Conservation (phyloP, 805 yeast species). For the Kuraishia molischiana region DNA sequence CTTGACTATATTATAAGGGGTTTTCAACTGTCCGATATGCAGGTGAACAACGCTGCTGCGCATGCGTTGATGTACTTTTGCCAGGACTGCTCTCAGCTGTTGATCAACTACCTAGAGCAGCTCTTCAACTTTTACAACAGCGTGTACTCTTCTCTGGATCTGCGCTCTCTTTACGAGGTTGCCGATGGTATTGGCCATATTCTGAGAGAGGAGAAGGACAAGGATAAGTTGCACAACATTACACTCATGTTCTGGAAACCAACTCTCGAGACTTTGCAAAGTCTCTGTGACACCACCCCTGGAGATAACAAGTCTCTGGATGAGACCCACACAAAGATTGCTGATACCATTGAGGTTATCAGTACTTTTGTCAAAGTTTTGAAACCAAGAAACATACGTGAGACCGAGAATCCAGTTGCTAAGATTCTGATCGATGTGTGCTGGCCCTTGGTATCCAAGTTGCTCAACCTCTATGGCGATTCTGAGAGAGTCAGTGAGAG, state of each 20-base stretch:
- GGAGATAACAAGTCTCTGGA: slow-evolving; percentile 13
- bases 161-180: slow-evolving; percentile 64
- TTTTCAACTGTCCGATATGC: slow-evolving; percentile 33
- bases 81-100: slow-evolving; percentile 69
- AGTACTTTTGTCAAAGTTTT: slow-evolving; percentile 51
- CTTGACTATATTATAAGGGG: slow-evolving; percentile 78
- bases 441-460: slow-evolving; percentile 46
- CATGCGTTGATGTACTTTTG: slow-evolving; percentile 92
- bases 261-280: slow-evolving; percentile 38
- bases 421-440: slow-evolving; percentile 38
- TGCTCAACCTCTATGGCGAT: slow-evolving; percentile 46
- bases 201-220: slow-evolving; percentile 45
- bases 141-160: slow-evolving; percentile 45
- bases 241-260: slow-evolving; percentile 60
- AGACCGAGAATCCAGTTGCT: slow-evolving; percentile 38
- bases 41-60: slow-evolving; percentile 76
- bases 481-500: slow-evolving; percentile 66
- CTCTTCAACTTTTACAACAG: slow-evolving; percentile 62
- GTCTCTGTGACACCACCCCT: slow-evolving; percentile 6
- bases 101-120: slow-evolving; percentile 64
- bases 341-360: slow-evolving; percentile 67
- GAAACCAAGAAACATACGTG: slow-evolving; percentile 31
- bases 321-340: slow-evolving; percentile 35
- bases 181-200: slow-evolving; percentile 88
- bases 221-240: slow-evolving; percentile 39